These are phyloP conservation scores for Conidiobolus incongruus DNA, from an alignment of 371 early-diverging fungal genomes.

Conservation along the genomic window DNA sequence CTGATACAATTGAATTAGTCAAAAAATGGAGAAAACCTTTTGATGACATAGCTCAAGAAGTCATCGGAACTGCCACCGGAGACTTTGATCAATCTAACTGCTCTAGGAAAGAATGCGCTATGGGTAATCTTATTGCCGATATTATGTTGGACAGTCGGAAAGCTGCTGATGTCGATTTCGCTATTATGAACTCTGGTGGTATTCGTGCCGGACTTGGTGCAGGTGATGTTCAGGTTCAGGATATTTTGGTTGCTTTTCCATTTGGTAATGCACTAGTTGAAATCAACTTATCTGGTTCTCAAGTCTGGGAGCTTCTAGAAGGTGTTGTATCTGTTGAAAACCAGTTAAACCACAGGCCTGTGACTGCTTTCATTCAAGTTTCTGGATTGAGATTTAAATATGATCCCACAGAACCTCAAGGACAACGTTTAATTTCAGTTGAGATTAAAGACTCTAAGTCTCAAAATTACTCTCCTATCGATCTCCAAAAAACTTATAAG, in stretches of 20 bases:
- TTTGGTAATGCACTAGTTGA: slow-evolving; percentile 22
- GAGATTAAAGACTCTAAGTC: slow-evolving; percentile 3
- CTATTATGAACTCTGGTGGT: slow-evolving; percentile 27
- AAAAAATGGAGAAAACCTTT: slow-evolving; percentile 19
- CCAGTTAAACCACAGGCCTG: slow-evolving; percentile 5
- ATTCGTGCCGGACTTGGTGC: slow-evolving; percentile 20
- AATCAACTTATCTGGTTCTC: slow-evolving; percentile 16
- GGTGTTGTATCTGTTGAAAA: slow-evolving; percentile 7
- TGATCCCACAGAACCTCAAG: not conserved
- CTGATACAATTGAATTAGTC: slow-evolving; percentile 12
- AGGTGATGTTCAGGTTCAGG: slow-evolving; percentile 23
- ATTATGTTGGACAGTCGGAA: slow-evolving; percentile 15
- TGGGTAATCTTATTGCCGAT: slow-evolving; percentile 27
- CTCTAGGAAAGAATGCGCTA: slow-evolving; percentile 18
- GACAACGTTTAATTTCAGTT: slow-evolving; percentile 5
- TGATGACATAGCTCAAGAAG: slow-evolving; percentile 13
- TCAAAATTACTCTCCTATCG: slow-evolving; percentile 8
- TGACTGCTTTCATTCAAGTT: slow-evolving; percentile 15
- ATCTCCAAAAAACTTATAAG: slow-evolving; percentile 4
- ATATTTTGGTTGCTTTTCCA: slow-evolving; percentile 23
- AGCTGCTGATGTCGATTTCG: slow-evolving; percentile 11
- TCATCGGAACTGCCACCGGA: slow-evolving; percentile 14
- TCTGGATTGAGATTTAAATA: slow-evolving; percentile 9
- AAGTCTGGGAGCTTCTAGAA: slow-evolving; percentile 15
- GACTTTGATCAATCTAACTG: slow-evolving; percentile 13